Evolutionary conservation across 768 basidiomycete species (phyloP), one percentile per base, ranked within the genome.

Genomic region (Termitomyces sp.): DNA sequence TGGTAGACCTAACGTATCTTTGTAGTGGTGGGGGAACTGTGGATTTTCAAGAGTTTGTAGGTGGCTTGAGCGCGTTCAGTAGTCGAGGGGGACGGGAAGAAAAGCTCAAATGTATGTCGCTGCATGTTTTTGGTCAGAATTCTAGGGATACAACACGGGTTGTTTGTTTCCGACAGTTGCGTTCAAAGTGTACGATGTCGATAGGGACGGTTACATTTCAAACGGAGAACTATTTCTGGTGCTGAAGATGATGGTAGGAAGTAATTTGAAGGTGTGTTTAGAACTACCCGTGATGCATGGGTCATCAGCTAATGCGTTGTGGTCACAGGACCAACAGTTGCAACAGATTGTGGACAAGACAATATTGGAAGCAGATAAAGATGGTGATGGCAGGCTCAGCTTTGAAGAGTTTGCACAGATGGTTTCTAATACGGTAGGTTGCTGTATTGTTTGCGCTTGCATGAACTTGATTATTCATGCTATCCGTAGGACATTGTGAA

Each of bases 311-410:
- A 45, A 34, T 58, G 47, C 47, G 56, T 46, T 44, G 55, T 54
- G n/a, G 30, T 49, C 47, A 31, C 70, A 96, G 93, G 97, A 99
- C 71, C 92, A 96, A 70, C 97, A 98, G 77, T 77, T 99, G 60
- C 97, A 99, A 73, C 97, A 98, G 72, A 99, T 99, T 60, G 97
- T 99, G 18, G 97, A 99, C 75, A 99, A 99, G 79, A 98, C 97
- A 9, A 99, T 99, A 71, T 95, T 99, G 94, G 97, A 99, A 75
- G 97, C 95, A 12, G 97, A 99, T 70, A 90, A 93, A 71, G 95
- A 99, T 69, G 95, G 92, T 2, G 97, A 99, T 70, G 97, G 97
- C 30, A 98, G 95, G 73, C 81, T 99, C 61, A 93, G 85, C 74
- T 99, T 99, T 66, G 95, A 97, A 57, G 97, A 98, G 75, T 99